Base-by-base conservation (phyloP, 2,329 filamentous ascomycete genomes). In the Hypoxylon sp. region DNA sequence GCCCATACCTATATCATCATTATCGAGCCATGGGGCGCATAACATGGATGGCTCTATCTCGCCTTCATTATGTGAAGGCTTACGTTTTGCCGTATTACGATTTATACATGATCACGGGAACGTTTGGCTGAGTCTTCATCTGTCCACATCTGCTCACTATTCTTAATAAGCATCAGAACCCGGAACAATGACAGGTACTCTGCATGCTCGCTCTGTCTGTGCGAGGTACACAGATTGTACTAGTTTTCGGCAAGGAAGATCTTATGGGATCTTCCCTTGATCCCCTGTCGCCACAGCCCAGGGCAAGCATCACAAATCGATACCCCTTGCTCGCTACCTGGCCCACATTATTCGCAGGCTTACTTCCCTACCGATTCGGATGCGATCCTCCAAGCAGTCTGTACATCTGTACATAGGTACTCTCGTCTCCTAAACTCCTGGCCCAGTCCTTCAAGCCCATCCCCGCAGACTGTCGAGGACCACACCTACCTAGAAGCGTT, bases 311-410 rank as follows among this genome's bases (percentile, higher is more conserved):
- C 70, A 74, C 69, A 73, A 73, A 73, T 73, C 71, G 72, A 75
- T 64, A 60, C 72, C 74, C 75, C 75, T 77, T 75, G 74, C 74
- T 73, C 74, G 61, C 70, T 70, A 67, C 64, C 49, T 69, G 68
- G 65, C 69, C 74, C 71, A 74, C 75, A 71, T 71, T 71, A 69
- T 71, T 75, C 65, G 70, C 71, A 74, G 72, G 68, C 70, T 72
- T 76, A 72, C 74, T 71, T 75, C 69, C 72, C 73, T 76, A 74
- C 75, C 72, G 73, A 77, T 76, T 75, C 74, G 74, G 75, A 76
- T 76, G 73, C 70, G 72, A 75, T 75, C 74, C 74, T 73, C 69
- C 69, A 65, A 73, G 69, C 65, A 71, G 66, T 50, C 67, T 66
- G 60, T 67, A 66, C 67, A 56, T 65, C 62, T 50, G 58, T 65